Evolutionary conservation across 106 monocot species (phyloP).

Genomic region (Apostasia shenzhenica): DNA sequence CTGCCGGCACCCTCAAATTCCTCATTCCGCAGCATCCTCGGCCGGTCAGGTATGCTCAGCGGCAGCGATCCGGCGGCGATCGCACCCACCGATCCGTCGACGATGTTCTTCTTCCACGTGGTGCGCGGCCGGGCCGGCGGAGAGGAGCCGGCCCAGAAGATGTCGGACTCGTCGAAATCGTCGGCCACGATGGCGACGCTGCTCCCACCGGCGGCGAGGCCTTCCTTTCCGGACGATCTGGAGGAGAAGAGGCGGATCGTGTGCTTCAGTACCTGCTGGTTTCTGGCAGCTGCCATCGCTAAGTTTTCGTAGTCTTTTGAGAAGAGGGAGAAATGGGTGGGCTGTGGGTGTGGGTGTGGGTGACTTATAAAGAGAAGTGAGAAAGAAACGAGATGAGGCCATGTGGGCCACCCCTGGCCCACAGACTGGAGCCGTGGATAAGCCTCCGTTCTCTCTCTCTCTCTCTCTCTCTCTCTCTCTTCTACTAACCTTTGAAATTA

Average conservation of each 20-base stretch:
- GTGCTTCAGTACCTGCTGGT: slow-evolving; percentile 13
- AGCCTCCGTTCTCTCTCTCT: not conserved
- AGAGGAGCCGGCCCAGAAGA: slow-evolving; percentile 14
- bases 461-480: too few species aligned
- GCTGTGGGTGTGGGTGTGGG: too few species aligned
- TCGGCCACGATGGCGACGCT: slow-evolving; percentile 30
- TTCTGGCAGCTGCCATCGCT: slow-evolving; percentile 24
- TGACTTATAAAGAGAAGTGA: too few species aligned
- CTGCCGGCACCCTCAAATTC: slow-evolving; percentile 7
- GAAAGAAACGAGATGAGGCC: too few species aligned
- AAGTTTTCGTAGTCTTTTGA: not conserved
- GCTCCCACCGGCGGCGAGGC: not conserved
- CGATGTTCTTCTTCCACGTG: not conserved
- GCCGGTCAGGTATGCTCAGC: slow-evolving; percentile 70
- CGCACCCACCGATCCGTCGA: not conserved
- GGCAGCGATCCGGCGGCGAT: slow-evolving; percentile 30
- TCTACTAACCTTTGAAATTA: too few species aligned
- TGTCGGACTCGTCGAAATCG: slow-evolving; percentile 60
- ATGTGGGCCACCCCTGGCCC: not conserved
- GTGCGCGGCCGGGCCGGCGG: not conserved
- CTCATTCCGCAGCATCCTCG: slow-evolving; percentile 36
- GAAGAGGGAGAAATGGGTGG: not conserved
- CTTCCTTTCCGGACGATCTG: not conserved
- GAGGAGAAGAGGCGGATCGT: slow-evolving; percentile 24
- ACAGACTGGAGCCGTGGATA: not conserved